These are phyloP conservation scores for Sporormia fimetaria DNA, from an alignment of 495 filamentous ascomycete genomes.

Conservation along the genomic window DNA sequence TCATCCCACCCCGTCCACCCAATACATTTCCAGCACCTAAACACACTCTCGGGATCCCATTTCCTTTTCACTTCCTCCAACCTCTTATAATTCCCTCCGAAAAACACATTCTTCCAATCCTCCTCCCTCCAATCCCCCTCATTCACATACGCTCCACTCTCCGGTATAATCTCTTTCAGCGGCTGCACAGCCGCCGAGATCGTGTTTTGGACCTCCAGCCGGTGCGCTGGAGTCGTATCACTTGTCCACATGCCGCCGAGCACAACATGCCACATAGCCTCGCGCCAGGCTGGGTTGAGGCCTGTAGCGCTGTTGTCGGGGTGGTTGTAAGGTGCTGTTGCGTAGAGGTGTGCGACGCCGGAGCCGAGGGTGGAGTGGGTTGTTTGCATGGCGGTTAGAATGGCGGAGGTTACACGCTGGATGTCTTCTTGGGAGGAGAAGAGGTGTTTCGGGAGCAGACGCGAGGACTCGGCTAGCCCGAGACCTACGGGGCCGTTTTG, in stretches of 20 bases:
- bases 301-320: conserved; percentile 19
- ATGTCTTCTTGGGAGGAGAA: conserved; percentile 6
- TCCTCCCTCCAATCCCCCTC: conserved; percentile 22
- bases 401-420: conserved; percentile 12
- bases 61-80: conserved; percentile 20
- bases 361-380: conserved; percentile 9
- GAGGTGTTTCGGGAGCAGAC: conserved; percentile 15
- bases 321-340: conserved; percentile 19
- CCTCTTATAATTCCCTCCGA: conserved; percentile 18
- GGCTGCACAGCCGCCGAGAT: conserved; percentile 14
- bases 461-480: conserved; percentile 15
- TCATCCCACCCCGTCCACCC: conserved; percentile 22
- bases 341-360: conserved; percentile 19
- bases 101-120: conserved; percentile 26
- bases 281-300: conserved; percentile 17
- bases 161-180: conserved; percentile 19
- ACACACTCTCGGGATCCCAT: conserved; percentile 21
- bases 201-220: conserved; percentile 10
- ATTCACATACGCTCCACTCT: conserved; percentile 23
- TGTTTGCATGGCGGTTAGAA: conserved; percentile 16
- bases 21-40: conserved; percentile 23
- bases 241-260: conserved; percentile 15
- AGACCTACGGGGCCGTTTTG: conserved; percentile 21
- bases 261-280: conserved; percentile 18
- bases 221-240: conserved; percentile 3